A percentile compares a stretch with the other conserved stretches of the same genome.
phyloP scores from a whole-genome alignment of 345 rosid genomes.

The Syzygium aromaticum region DNA sequence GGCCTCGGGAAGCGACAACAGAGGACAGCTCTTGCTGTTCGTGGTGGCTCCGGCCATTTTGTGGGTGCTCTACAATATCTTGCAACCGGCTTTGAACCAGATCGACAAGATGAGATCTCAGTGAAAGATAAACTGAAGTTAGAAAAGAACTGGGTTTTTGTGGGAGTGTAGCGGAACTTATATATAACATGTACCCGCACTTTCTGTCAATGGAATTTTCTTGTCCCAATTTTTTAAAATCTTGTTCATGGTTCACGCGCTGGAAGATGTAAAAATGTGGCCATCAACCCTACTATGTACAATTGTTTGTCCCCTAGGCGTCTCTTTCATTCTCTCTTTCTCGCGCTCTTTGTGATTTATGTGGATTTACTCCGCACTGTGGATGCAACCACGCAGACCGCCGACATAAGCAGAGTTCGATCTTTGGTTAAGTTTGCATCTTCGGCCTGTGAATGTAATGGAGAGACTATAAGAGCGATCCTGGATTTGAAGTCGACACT shows the following conservation, averaged over 20 bases:
- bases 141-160: not conserved
- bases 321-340: not conserved
- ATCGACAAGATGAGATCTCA: conserved; percentile 76
- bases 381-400: not conserved
- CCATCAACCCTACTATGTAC: not conserved
- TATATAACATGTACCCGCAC: conserved; percentile 24
- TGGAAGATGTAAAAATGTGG: not conserved
- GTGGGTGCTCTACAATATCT: conserved; percentile 89
- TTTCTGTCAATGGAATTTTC: conserved; percentile 13
- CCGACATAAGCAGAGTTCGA: not conserved
- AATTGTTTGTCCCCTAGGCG: not conserved
- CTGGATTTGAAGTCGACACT: not conserved
- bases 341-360: not conserved
- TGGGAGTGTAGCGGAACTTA: not conserved
- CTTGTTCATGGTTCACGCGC: not conserved
- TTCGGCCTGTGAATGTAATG: not conserved
- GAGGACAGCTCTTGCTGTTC: conserved; percentile 74
- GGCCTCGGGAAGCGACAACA: conserved; percentile 43
- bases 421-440: not conserved
- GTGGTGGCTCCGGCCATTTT: conserved; percentile 85
- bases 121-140: conserved; percentile 3
- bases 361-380: not conserved
- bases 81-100: conserved; percentile 97
- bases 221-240: not conserved
- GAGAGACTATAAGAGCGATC: not conserved